These are phyloP conservation scores for Ustilago nuda DNA, from an alignment of 1,284 basidiomycete species.

Conservation along the genomic window DNA sequence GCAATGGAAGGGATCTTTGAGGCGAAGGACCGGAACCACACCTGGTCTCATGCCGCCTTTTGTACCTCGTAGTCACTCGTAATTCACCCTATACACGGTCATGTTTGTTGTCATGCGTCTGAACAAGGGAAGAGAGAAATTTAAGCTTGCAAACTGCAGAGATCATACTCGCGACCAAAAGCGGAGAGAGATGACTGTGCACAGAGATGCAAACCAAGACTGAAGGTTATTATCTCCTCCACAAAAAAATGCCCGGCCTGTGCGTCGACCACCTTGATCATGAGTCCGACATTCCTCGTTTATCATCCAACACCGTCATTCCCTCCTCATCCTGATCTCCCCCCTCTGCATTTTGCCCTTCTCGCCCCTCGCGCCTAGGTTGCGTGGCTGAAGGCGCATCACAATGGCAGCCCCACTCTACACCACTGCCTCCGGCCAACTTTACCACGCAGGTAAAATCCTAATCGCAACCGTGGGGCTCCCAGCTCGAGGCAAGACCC, in stretches of 20 bases:
- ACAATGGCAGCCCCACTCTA: slow-evolving; percentile 69
- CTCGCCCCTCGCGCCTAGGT: neutral
- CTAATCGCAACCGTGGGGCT: slow-evolving; percentile 90
- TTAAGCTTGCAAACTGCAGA: no score
- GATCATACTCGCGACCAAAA: neutral
- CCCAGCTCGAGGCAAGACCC: slow-evolving; percentile 88
- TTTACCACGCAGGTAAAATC: slow-evolving; percentile 95
- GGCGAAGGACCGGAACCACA: neutral
- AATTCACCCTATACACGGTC: no score
- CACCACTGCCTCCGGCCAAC: slow-evolving; percentile 73
- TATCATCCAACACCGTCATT: neutral
- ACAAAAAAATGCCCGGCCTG: slow-evolving; percentile 12
- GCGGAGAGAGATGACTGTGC: neutral
- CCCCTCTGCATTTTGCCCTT: neutral
- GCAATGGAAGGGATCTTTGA: neutral
- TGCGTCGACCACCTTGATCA: slow-evolving; percentile 7
- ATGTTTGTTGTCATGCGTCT: no score
- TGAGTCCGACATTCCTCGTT: neutral
- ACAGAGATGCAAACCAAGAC: slow-evolving; percentile 1
- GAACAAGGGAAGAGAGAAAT: no score
- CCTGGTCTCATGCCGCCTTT: neutral
- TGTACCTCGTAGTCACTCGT: neutral
- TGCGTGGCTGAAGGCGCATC: neutral
- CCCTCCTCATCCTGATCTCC: neutral
- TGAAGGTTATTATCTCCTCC: slow-evolving; percentile 9